Evolutionary conservation across 2,329 filamentous ascomycete species (phyloP).

Genomic region (Monilinia polystroma): DNA sequence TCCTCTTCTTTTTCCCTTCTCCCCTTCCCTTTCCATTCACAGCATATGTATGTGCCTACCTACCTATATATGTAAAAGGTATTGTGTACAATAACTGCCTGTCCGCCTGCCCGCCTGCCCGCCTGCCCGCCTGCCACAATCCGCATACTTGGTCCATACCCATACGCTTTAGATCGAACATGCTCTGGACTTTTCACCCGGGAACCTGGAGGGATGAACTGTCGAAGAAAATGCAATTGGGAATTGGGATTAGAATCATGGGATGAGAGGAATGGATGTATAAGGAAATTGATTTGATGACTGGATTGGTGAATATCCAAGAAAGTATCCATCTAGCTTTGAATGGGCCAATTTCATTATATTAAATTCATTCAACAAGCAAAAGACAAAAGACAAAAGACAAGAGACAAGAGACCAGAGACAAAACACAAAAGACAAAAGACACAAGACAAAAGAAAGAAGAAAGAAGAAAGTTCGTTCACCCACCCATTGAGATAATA

Average conservation of each 20-base stretch:
- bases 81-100: conserved; percentile 13
- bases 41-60: not conserved
- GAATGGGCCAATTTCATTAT: not conserved
- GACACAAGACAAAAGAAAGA: not conserved
- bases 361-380: not conserved
- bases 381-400: not conserved
- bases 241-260: not conserved
- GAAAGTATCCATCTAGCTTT: not conserved
- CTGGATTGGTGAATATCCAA: not conserved
- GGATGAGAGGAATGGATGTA: conserved; percentile 4
- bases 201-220: not conserved
- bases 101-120: no score
- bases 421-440: not conserved
- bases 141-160: not conserved
- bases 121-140: not conserved
- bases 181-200: not conserved
- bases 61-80: not conserved
- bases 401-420: no score
- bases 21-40: not conserved
- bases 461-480: no score
- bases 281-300: not conserved
- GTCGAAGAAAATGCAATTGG: not conserved
- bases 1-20: no score
- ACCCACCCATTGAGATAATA: not conserved
- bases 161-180: not conserved